phyloP scores from a whole-genome alignment of 1,139 yeast genomes.

The Suhomyces guaymorum region DNA sequence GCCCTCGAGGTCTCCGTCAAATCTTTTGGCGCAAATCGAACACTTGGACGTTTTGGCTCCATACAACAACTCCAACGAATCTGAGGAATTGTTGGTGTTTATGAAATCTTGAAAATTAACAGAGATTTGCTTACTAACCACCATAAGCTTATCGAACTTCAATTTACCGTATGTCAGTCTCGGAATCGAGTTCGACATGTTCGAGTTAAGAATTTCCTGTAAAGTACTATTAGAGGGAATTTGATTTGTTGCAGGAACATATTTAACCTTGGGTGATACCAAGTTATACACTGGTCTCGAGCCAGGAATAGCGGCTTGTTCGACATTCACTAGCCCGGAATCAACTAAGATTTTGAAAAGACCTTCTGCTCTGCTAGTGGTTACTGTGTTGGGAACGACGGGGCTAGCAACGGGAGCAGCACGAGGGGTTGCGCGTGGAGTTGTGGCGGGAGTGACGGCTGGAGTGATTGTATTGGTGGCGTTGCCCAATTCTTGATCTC shows the following conservation, averaged over 20 bases:
- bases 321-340: conserved; percentile 41
- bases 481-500: conserved; percentile 34
- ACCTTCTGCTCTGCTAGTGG: conserved; percentile 11
- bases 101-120: conserved; percentile 41
- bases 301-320: conserved; percentile 47
- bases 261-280: conserved; percentile 39
- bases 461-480: conserved; percentile 9
- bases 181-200: conserved; percentile 18
- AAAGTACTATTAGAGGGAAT: conserved; percentile 30
- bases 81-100: conserved; percentile 19
- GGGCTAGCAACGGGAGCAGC: conserved; percentile 12
- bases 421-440: conserved; percentile 13
- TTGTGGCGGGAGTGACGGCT: conserved; percentile 6
- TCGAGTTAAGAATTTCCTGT: conserved; percentile 33
- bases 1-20: conserved; percentile 63
- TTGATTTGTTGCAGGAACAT: conserved; percentile 21
- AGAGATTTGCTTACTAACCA: conserved; percentile 20
- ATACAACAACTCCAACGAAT: conserved; percentile 44
- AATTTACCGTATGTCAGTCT: conserved; percentile 26
- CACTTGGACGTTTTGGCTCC: conserved; percentile 76
- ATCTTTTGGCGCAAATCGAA: conserved; percentile 87
- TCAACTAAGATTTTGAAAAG: conserved; percentile 36
- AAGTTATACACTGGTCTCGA: conserved; percentile 41
- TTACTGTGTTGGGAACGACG: conserved; percentile 6
- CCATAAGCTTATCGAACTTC: conserved; percentile 30